phyloP scores from a whole-genome alignment of 148 eudicot species.

The Diospyros kaki region DNA sequence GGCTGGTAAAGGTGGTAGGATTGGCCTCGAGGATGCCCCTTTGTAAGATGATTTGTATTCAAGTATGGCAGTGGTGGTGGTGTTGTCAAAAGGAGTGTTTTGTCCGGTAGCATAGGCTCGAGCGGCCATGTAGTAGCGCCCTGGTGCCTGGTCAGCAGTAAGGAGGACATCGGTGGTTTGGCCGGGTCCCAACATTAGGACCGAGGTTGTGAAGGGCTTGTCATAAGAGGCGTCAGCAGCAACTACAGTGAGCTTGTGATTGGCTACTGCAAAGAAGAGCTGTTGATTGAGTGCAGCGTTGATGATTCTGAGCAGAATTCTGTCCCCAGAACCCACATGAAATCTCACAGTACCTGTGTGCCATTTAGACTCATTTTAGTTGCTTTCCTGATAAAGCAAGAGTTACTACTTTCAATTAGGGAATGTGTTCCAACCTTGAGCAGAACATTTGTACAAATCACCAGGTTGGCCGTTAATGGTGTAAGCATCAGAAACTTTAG shows the following conservation, averaged over 20 bases:
- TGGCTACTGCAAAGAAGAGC: slow-evolving; percentile 72
- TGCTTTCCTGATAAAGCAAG: background rate
- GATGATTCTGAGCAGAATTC: slow-evolving; percentile 73
- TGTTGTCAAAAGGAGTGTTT: slow-evolving; percentile 66
- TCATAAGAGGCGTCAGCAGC: slow-evolving; percentile 63
- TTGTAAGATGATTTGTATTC: slow-evolving; percentile 45
- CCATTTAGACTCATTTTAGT: background rate
- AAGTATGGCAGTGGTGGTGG: slow-evolving; percentile 86
- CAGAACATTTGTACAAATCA: slow-evolving; percentile 71
- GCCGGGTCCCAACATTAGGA: slow-evolving; percentile 82
- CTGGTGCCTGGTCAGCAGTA: slow-evolving; percentile 61
- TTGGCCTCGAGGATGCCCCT: slow-evolving; percentile 31
- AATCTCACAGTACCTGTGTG: slow-evolving; percentile 52
- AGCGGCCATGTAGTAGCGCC: slow-evolving; percentile 77
- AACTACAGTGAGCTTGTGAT: slow-evolving; percentile 76
- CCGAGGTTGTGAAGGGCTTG: slow-evolving; percentile 63
- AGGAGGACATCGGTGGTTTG: slow-evolving; percentile 84
- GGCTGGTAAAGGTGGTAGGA: slow-evolving; percentile 59
- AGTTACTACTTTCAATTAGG: background rate
- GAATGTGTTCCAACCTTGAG: slow-evolving; percentile 43
- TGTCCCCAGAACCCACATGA: slow-evolving; percentile 48
- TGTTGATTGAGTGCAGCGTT: slow-evolving; percentile 96
- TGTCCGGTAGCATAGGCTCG: slow-evolving; percentile 66
- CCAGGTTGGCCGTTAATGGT: slow-evolving; percentile 92
- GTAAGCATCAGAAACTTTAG: slow-evolving; percentile 77